Percentiles rank a stretch among this genome's conserved stretches.
Conservation (phyloP, 2,329 filamentous ascomycete species). For the Sporothrix schenckii region DNA sequence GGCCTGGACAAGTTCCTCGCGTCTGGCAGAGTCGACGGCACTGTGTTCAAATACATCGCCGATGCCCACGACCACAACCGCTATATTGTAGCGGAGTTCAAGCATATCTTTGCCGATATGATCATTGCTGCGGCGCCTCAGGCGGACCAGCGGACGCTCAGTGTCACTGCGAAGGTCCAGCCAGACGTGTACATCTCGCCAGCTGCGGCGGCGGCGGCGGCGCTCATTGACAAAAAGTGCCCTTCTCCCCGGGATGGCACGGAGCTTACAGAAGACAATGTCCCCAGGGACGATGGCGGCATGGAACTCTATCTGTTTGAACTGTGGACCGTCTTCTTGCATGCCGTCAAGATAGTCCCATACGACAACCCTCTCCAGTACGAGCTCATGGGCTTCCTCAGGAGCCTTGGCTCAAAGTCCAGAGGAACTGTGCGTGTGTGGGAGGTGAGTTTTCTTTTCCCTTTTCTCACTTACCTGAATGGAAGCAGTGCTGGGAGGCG, state of each 20-base stretch:
- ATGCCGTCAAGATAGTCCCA: background rate
- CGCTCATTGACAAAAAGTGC: constrained; percentile 6
- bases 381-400: background rate
- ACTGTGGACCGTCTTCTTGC: background rate
- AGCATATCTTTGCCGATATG: constrained; percentile 3
- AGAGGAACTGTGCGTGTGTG: background rate
- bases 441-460: background rate
- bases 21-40: background rate
- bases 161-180: background rate
- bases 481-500: background rate
- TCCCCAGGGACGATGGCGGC: background rate
- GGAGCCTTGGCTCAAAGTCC: background rate
- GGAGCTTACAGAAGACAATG: background rate
- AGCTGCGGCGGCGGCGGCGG: background rate
- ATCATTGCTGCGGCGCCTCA: constrained; percentile 7
- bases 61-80: background rate
- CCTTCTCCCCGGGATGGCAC: background rate
- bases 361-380: constrained; percentile 14
- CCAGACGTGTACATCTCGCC: background rate
- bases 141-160: background rate
- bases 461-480: background rate
- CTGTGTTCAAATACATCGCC: background rate
- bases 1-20: background rate
- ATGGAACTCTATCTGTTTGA: background rate
- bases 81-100: background rate